Evolutionary conservation across 2,329 filamentous ascomycete genomes (phyloP).

Genomic region (Endothia cerciana): DNA sequence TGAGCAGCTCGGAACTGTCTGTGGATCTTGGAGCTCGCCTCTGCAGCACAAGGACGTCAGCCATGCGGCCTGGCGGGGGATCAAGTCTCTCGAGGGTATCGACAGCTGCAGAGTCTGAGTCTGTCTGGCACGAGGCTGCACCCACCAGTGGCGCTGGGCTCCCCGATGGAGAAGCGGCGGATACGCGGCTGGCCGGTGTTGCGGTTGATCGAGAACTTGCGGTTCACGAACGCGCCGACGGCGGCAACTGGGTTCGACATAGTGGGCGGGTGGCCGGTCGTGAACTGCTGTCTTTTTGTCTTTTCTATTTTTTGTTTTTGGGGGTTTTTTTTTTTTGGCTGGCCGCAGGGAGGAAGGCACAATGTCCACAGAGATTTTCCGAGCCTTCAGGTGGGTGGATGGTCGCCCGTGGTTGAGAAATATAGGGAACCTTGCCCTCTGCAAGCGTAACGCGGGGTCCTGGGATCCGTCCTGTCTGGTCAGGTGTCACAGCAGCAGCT

Average conservation of each 20-base stretch:
- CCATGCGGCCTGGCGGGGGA: background rate
- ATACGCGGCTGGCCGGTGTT: conserved; percentile 65
- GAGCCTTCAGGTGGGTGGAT: background rate
- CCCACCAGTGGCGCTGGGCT: conserved; percentile 61
- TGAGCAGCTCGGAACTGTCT: conserved; percentile 87
- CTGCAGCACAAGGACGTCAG: conserved; percentile 48
- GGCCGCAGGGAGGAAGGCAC: background rate
- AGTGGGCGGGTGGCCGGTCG: conserved; percentile 4
- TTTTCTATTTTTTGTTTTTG: background rate
- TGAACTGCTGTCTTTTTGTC: background rate
- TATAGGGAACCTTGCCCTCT: background rate
- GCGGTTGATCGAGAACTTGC: conserved; percentile 70
- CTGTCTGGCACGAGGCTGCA: conserved; percentile 29
- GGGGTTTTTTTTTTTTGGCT: no score
- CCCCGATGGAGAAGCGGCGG: conserved; percentile 62
- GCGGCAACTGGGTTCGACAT: conserved; percentile 33
- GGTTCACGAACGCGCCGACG: conserved; percentile 49
- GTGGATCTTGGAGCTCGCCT: conserved; percentile 82
- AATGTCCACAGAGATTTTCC: background rate
- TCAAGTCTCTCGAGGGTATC: background rate
- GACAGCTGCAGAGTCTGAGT: conserved; percentile 6
- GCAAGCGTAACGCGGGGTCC: conserved; percentile 9
- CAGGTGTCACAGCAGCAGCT: background rate
- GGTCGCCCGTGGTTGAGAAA: background rate
- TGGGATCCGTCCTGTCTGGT: conserved; percentile 3